Percentiles rank a stretch among this genome's conserved stretches.
These are phyloP conservation scores for Saururus chinensis DNA, from an alignment of 164 flowering plant species.

Conservation along the genomic window DNA sequence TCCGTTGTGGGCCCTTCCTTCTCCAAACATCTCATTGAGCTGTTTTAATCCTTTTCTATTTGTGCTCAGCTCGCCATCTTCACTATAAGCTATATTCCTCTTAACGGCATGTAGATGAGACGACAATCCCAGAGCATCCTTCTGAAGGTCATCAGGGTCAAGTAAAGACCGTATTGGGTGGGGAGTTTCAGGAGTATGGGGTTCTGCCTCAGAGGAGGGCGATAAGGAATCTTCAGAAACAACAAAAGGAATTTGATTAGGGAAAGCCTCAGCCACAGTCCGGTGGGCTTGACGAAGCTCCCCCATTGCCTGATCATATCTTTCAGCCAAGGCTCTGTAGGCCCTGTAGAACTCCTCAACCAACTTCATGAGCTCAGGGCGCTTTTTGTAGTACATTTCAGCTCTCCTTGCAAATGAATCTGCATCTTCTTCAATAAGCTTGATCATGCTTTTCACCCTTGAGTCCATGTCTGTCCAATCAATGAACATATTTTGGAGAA, in stretches of 20 bases:
- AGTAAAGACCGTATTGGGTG: slow-evolving; percentile 24
- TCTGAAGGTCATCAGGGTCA: slow-evolving; percentile 42
- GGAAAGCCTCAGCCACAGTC: slow-evolving; percentile 75
- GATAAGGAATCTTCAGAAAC: slow-evolving; percentile 45
- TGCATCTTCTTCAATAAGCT: slow-evolving; percentile 92
- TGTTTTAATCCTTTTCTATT: slow-evolving; percentile 47
- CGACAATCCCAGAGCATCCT: slow-evolving; percentile 29
- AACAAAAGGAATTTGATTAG: slow-evolving; percentile 50
- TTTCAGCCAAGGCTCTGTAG: slow-evolving; percentile 90
- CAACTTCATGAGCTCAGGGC: slow-evolving; percentile 89
- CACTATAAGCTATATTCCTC: slow-evolving; percentile 40
- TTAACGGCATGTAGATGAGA: slow-evolving; percentile 24
- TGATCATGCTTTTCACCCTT: slow-evolving; percentile 90
- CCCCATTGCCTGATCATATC: slow-evolving; percentile 79
- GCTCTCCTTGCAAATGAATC: slow-evolving; percentile 95
- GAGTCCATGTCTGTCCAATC: slow-evolving; percentile 64
- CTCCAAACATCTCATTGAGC: slow-evolving; percentile 45
- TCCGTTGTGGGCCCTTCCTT: slow-evolving; percentile 12
- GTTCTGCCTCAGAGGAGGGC: slow-evolving; percentile 36
- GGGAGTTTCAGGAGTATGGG: slow-evolving; percentile 44
- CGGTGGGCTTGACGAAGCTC: slow-evolving; percentile 85
- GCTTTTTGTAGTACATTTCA: slow-evolving; percentile 93
- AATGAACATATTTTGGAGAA: background rate
- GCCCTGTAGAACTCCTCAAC: slow-evolving; percentile 91
- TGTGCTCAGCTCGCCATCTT: slow-evolving; percentile 21